phyloP scores from a whole-genome alignment of 2,329 filamentous ascomycete genomes.

The Pseudonectria buxi region DNA sequence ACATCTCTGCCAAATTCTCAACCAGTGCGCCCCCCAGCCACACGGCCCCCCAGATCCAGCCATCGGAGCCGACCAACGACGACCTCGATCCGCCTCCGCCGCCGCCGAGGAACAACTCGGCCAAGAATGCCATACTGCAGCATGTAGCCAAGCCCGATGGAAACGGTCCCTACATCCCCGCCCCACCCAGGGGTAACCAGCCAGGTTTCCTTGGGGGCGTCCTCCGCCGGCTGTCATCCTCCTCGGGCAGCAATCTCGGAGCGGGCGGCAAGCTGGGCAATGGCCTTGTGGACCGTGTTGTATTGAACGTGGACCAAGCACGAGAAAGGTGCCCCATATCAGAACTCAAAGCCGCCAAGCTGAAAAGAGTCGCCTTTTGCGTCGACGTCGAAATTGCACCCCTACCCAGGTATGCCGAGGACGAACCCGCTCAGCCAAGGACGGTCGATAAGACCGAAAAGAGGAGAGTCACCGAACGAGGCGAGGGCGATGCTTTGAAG shows the following conservation, averaged over 20 bases:
- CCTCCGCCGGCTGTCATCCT: constrained; percentile 73
- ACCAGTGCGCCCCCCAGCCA: constrained; percentile 30
- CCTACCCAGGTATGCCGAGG: constrained; percentile 68
- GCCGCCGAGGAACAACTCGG: constrained; percentile 42
- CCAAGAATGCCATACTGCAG: constrained; percentile 53
- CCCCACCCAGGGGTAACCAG: constrained; percentile 62
- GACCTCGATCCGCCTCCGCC: constrained; percentile 37
- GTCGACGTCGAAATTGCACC: constrained; percentile 97
- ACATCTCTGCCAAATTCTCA: constrained; percentile 84
- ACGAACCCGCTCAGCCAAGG: constrained; percentile 35
- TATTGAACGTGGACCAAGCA: constrained; percentile 78
- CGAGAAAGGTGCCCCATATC: constrained; percentile 72
- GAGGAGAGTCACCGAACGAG: constrained; percentile 59
- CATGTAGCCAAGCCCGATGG: constrained; percentile 50
- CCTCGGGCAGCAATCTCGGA: constrained; percentile 34
- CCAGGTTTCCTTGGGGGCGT: constrained; percentile 69
- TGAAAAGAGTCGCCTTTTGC: constrained; percentile 86
- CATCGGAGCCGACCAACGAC: constrained; percentile 18
- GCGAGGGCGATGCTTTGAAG: constrained; percentile 69
- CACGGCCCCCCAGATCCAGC: constrained; percentile 22
- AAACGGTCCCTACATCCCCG: constrained; percentile 63
- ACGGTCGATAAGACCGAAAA: constrained; percentile 48
- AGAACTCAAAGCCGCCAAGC: constrained; percentile 72
- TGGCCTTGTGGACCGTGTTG: constrained; percentile 68
- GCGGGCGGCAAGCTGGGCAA: constrained; percentile 36